phyloP scores from a whole-genome alignment of 2,329 filamentous ascomycete genomes.

The Diplodia intermedia region DNA sequence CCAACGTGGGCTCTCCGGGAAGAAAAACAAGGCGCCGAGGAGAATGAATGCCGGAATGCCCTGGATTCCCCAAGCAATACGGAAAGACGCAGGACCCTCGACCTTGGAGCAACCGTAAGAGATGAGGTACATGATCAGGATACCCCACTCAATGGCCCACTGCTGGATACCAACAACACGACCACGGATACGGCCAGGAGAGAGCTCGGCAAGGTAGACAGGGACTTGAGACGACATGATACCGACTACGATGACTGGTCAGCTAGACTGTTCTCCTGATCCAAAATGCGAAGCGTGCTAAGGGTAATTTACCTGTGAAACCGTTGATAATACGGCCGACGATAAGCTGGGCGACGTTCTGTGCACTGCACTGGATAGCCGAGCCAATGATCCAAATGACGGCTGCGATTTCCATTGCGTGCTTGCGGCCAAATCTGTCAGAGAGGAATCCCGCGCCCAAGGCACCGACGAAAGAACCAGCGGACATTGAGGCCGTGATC shows the following conservation, averaged over 20 bases:
- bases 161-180: conserved; percentile 55
- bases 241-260: conserved; percentile 41
- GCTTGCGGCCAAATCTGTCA: conserved; percentile 55
- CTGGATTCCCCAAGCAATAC: conserved; percentile 54
- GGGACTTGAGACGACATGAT: conserved; percentile 55
- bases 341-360: conserved; percentile 49
- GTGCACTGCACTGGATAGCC: conserved; percentile 30
- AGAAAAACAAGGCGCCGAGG: conserved; percentile 51
- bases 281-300: background rate
- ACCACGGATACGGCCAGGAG: conserved; percentile 53
- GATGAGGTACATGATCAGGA: conserved; percentile 60
- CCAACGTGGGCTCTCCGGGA: conserved; percentile 68
- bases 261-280: background rate
- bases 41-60: conserved; percentile 51
- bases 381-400: conserved; percentile 48
- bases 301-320: conserved; percentile 37
- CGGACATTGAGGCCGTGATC: conserved; percentile 59
- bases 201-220: conserved; percentile 55
- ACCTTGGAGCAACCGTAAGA: conserved; percentile 68
- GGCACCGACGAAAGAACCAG: conserved; percentile 57
- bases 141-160: conserved; percentile 51
- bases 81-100: conserved; percentile 51
- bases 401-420: conserved; percentile 45
- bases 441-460: conserved; percentile 59
- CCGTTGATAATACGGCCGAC: conserved; percentile 56